Base-by-base conservation (phyloP, 1,284 basidiomycete species). In the Porodaedalea pini region DNA sequence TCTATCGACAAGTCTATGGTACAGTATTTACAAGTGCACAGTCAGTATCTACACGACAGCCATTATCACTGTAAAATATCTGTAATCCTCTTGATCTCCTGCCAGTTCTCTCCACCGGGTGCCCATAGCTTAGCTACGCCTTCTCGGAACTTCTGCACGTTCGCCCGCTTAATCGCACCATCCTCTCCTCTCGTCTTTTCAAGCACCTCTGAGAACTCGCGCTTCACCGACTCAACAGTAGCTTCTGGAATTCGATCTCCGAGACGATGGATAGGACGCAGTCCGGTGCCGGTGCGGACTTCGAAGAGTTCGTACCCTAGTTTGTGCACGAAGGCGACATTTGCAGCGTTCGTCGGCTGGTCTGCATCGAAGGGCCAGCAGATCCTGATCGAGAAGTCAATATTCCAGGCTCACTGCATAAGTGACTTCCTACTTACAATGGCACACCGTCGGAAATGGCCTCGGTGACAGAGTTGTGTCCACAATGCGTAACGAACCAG, bases 281-380 rank as follows among this genome's bases (percentile, higher is more conserved):
- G 51, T 4, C 65, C 67, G 50, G 61, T 44, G 3, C 65, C 67
- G 8, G 37, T 62, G 15, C 68, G 66, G 10, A 65, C 63, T 49
- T 70, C 67, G 49, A 67, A 44, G 7, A 70, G 60, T 63, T 70
- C 67, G 56, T 69, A 69, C 13, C 61, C 67, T 54, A 65, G 49
- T 21, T 63, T 54, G 43, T 64, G 61, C 23, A 54, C 64, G 31
- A 58, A 56, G 27, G 61, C 53, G 25, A 66, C 56, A 17, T 62
- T 56, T 2, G 63, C 53, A 15, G 65, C 63, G 56, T 67, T 68
- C 6, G 57, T 21, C 3, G 67, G 63, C 51, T 67, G 65, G 54
- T 67, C 65, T 31, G 57, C 63, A 21, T 56, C 47, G 59, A 64
- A 66, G 2, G 65, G 65, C 64, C 65, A 67, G 60, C 63, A 64